Percentiles rank a stretch among this genome's conserved stretches.
phyloP scores from a whole-genome alignment of 768 basidiomycete genomes.

The Naganishia antarctica region DNA sequence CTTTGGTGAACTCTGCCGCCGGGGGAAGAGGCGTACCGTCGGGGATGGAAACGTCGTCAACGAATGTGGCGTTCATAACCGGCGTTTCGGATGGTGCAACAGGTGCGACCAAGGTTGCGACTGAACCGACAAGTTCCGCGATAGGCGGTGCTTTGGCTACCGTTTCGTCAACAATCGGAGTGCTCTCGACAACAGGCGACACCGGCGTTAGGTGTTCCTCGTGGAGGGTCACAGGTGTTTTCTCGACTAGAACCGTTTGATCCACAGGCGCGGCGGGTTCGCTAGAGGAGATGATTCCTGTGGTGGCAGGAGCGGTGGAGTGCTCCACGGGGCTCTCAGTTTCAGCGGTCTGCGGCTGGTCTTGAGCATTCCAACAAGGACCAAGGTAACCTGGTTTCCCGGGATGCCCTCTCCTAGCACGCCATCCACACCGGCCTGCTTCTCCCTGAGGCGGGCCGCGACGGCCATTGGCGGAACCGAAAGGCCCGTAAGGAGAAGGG shows the following conservation, averaged over 20 bases:
- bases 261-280: too few relatives aligned
- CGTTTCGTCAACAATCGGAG: neutral
- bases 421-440: neutral
- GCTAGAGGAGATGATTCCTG: too few relatives aligned
- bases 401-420: neutral
- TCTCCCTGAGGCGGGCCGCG: neutral
- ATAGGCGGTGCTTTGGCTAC: neutral
- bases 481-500: neutral
- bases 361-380: neutral
- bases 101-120: neutral
- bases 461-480: neutral
- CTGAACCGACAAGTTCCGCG: neutral
- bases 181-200: neutral
- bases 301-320: too few relatives aligned
- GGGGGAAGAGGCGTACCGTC: slow-evolving; percentile 44
- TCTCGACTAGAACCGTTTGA: too few relatives aligned
- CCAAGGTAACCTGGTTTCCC: neutral
- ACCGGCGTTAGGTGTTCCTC: neutral
- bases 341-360: neutral
- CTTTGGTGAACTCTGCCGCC: slow-evolving; percentile 48
- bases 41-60: slow-evolving; percentile 44
- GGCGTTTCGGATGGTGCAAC: slow-evolving; percentile 26
- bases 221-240: neutral
- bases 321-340: neutral
- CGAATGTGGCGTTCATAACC: slow-evolving; percentile 40